Evolutionary conservation across 345 rosid genomes (phyloP).

Genomic region (Euphorbia peplus): DNA sequence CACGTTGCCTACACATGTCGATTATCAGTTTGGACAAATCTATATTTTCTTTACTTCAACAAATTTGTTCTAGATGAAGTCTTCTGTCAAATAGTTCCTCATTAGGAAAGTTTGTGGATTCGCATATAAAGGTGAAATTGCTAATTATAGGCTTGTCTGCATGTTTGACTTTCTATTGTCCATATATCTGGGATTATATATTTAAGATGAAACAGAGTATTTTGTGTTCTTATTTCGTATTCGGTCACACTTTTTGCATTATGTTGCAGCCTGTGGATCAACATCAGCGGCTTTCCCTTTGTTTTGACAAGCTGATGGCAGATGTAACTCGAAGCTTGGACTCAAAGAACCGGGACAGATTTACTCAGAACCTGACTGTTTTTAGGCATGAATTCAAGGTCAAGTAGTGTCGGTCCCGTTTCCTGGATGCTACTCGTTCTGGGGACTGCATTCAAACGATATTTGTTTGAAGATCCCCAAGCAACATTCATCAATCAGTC

Average conservation of each 20-base stretch:
- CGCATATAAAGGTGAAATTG: background rate
- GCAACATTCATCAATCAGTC: background rate
- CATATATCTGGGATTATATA: background rate
- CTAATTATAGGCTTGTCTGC: background rate
- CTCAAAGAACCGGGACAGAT: constrained; percentile 93
- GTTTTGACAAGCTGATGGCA: constrained; percentile 90
- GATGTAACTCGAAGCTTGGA: constrained; percentile 85
- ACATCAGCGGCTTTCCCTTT: constrained; percentile 71
- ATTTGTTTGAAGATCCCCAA: constrained; percentile 16
- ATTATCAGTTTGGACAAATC: background rate
- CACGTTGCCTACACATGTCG: background rate
- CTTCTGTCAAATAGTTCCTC: background rate
- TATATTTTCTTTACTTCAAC: background rate
- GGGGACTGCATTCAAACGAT: constrained; percentile 18
- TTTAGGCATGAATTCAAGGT: constrained; percentile 91
- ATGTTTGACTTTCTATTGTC: too few species aligned
- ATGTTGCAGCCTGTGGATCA: constrained; percentile 82
- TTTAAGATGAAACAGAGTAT: background rate
- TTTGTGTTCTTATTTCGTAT: background rate
- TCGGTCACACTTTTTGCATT: constrained; percentile 7
- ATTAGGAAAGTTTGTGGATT: background rate
- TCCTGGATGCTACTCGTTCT: constrained; percentile 3
- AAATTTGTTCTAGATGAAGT: background rate
- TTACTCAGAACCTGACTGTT: constrained; percentile 82
- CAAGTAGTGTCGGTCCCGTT: constrained; percentile 36